phyloP scores from a whole-genome alignment of 208 protist genomes.

The Borovskyia barvae region DNA sequence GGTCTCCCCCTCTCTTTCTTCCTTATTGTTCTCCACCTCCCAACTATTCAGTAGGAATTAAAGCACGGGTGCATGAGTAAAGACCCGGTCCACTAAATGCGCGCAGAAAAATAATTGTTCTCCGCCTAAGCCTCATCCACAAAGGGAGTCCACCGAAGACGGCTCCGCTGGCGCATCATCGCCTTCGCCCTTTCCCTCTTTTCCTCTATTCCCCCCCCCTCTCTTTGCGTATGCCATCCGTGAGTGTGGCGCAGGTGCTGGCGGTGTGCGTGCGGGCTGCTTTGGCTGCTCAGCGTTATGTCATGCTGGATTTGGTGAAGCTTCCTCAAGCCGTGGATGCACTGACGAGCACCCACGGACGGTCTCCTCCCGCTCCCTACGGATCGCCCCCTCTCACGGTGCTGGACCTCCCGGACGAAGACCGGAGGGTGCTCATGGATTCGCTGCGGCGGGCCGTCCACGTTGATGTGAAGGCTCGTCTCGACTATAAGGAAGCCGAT shows the following conservation, averaged over 20 bases:
- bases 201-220: neutral
- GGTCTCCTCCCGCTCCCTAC: neutral
- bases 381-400: conserved; percentile 19
- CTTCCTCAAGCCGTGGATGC: conserved; percentile 6
- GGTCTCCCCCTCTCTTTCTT: too few relatives aligned
- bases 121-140: too few relatives aligned
- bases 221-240: conserved; percentile 8
- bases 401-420: conserved; percentile 25
- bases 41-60: too few relatives aligned
- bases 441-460: conserved; percentile 24
- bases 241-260: conserved; percentile 41
- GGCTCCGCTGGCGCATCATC: too few relatives aligned
- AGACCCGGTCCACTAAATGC: too few relatives aligned
- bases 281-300: conserved; percentile 53
- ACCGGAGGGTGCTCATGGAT: conserved; percentile 11
- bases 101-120: too few relatives aligned
- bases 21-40: too few relatives aligned
- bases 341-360: conserved; percentile 1
- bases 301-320: conserved; percentile 32
- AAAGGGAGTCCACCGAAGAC: too few relatives aligned
- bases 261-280: conserved; percentile 35
- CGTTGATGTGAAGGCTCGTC: conserved; percentile 42
- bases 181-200: conserved; percentile 2
- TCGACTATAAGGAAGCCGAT: conserved; percentile 36
- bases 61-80: too few relatives aligned